phyloP scores from a whole-genome alignment of 1,284 basidiomycete genomes.

The Fistulina hepatica region DNA sequence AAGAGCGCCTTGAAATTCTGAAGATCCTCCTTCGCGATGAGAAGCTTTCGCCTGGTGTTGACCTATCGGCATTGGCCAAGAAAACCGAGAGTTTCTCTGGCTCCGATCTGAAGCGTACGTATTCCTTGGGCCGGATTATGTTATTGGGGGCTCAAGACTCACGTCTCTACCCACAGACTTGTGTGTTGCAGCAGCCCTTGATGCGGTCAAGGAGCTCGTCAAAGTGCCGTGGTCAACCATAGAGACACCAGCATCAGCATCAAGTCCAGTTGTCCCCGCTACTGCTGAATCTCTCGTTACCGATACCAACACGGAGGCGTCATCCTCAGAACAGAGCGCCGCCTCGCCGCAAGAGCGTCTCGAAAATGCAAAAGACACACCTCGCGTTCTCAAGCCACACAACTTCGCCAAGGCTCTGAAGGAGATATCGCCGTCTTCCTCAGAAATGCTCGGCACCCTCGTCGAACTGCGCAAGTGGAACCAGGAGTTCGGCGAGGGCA shows the following conservation, averaged over 20 bases:
- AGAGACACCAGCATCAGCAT: background rate
- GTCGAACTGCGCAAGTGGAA: conserved; percentile 84
- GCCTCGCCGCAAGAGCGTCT: background rate
- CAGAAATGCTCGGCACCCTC: conserved; percentile 70
- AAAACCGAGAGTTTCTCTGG: conserved; percentile 83
- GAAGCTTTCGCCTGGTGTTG: conserved; percentile 54
- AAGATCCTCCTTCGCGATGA: conserved; percentile 77
- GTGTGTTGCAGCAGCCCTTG: conserved; percentile 80
- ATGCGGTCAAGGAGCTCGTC: conserved; percentile 78
- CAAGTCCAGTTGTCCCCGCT: background rate
- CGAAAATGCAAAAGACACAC: too few species aligned
- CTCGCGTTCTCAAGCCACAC: conserved; percentile 40
- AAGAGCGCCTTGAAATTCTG: conserved; percentile 77
- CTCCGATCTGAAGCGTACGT: conserved; percentile 86
- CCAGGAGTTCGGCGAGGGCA: conserved; percentile 81
- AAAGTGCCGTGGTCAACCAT: conserved; percentile 58
- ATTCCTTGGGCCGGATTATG: conserved; percentile 1
- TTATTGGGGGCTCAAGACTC: conserved; percentile 13
- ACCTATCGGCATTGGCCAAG: conserved; percentile 52
- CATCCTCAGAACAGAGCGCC: conserved; percentile 5
- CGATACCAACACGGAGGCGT: conserved; percentile 3
- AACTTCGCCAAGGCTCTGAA: conserved; percentile 77
- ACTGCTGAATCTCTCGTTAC: conserved; percentile 2
- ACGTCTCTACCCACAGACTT: conserved; percentile 44
- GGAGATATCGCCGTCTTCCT: conserved; percentile 80